Evolutionary conservation across 345 rosid species (phyloP).

Genomic region (Rhodamnia argentea): DNA sequence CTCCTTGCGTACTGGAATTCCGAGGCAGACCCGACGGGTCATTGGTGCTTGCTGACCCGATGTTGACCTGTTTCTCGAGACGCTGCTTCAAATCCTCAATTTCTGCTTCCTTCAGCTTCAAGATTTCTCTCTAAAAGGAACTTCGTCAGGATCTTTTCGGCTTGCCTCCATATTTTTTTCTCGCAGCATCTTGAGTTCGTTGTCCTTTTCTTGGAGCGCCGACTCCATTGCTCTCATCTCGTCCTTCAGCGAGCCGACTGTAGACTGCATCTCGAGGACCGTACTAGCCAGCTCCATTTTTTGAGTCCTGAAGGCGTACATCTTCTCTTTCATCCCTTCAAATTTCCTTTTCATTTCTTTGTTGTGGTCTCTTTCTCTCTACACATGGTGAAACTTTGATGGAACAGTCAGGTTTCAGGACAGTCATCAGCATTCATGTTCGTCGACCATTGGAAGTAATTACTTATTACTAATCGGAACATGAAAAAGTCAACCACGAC

Average conservation of each 20-base stretch:
- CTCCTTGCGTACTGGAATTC: conserved; percentile 3
- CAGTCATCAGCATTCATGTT: not conserved
- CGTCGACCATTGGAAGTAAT: not conserved
- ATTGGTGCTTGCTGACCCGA: conserved; percentile 15
- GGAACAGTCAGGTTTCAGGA: not conserved
- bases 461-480: not conserved
- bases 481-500: not conserved
- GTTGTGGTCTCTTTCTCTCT: conserved; percentile 40
- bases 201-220: conserved; percentile 33
- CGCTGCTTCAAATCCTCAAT: conserved; percentile 32
- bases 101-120: conserved; percentile 44
- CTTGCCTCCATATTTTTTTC: conserved; percentile 5
- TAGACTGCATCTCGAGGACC: conserved; percentile 41
- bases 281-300: conserved; percentile 42
- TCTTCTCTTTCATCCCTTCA: conserved; percentile 34
- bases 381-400: not conserved
- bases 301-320: conserved; percentile 24
- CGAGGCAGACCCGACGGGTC: conserved; percentile 9
- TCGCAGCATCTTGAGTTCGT: conserved; percentile 25
- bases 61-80: conserved; percentile 9
- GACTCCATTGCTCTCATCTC: conserved; percentile 36
- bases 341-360: conserved; percentile 29
- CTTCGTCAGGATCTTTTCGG: conserved; percentile 8
- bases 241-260: conserved; percentile 41
- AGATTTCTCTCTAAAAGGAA: conserved; percentile 20